Evolutionary conservation across 2,329 filamentous ascomycete species (phyloP).

Genomic region (Arthrobotrys iridis): DNA sequence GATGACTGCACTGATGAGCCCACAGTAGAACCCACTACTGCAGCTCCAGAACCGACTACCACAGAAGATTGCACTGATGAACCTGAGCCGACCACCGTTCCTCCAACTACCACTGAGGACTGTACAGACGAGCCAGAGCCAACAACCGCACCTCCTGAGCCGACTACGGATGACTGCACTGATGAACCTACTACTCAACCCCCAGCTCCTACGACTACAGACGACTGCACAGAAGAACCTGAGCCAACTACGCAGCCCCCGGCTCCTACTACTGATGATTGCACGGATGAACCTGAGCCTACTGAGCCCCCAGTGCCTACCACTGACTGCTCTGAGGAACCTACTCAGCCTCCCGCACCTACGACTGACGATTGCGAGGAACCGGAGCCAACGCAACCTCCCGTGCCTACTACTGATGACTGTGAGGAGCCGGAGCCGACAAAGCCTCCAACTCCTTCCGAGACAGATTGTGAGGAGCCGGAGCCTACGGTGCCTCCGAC

Average conservation of each 20-base stretch:
- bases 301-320: slow-evolving; percentile 23
- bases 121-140: slow-evolving; percentile 22
- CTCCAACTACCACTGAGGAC: slow-evolving; percentile 13
- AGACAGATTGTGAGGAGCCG: slow-evolving; percentile 23
- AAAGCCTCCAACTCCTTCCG: background rate
- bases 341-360: slow-evolving; percentile 15
- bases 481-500: slow-evolving; percentile 6
- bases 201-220: slow-evolving; percentile 11
- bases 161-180: slow-evolving; percentile 45
- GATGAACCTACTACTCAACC: slow-evolving; percentile 30
- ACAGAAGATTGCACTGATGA: slow-evolving; percentile 45
- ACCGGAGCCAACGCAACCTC: background rate
- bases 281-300: slow-evolving; percentile 20
- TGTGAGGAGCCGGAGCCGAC: slow-evolving; percentile 10
- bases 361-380: slow-evolving; percentile 35
- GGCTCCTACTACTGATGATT: slow-evolving; percentile 27
- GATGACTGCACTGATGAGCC: slow-evolving; percentile 46
- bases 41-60: slow-evolving; percentile 16
- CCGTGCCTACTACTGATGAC: slow-evolving; percentile 6
- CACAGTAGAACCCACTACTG: slow-evolving; percentile 14
- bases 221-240: slow-evolving; percentile 12
- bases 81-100: slow-evolving; percentile 18
- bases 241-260: slow-evolving; percentile 25
- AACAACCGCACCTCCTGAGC: slow-evolving; percentile 15
- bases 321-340: slow-evolving; percentile 25